Percentiles rank a stretch among this genome's conserved stretches.
Evolutionary conservation across 352 stramenopile species (phyloP).

Genomic region (Pythium dissimile): DNA sequence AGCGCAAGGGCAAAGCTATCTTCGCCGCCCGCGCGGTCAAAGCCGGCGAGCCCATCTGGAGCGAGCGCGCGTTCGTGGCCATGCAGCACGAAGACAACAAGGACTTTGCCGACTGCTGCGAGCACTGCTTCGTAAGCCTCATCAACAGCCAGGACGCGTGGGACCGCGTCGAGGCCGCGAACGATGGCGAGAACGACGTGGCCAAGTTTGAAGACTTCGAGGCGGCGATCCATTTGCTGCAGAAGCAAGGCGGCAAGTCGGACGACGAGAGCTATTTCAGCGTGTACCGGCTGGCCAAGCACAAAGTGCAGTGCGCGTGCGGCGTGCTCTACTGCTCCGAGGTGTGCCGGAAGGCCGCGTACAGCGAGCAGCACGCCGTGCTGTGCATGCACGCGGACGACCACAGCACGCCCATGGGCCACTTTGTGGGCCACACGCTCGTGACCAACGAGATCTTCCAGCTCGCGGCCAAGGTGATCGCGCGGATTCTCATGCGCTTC

Average conservation of each 20-base stretch:
- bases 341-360: slow-evolving; percentile 64
- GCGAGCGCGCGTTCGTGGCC: slow-evolving; percentile 54
- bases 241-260: slow-evolving; percentile 62
- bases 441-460: slow-evolving; percentile 94
- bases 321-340: slow-evolving; percentile 85
- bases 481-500: slow-evolving; percentile 60
- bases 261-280: slow-evolving; percentile 70
- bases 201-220: slow-evolving; percentile 54
- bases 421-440: slow-evolving; percentile 74
- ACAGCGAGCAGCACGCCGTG: slow-evolving; percentile 71
- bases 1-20: slow-evolving; percentile 74
- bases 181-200: slow-evolving; percentile 34
- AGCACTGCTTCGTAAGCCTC: slow-evolving; percentile 76
- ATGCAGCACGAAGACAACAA: slow-evolving; percentile 82
- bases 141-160: slow-evolving; percentile 61
- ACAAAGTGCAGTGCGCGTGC: slow-evolving; percentile 62
- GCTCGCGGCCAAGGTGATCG: slow-evolving; percentile 85
- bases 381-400: slow-evolving; percentile 56
- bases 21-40: slow-evolving; percentile 50
- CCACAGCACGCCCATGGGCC: slow-evolving; percentile 67
- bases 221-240: slow-evolving; percentile 49
- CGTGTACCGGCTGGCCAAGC: slow-evolving; percentile 52
- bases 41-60: slow-evolving; percentile 62
- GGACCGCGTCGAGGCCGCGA: slow-evolving; percentile 46
- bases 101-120: slow-evolving; percentile 74